phyloP scores from a whole-genome alignment of 129 eudicot genomes.

The Smallanthus sonchifolius region DNA sequence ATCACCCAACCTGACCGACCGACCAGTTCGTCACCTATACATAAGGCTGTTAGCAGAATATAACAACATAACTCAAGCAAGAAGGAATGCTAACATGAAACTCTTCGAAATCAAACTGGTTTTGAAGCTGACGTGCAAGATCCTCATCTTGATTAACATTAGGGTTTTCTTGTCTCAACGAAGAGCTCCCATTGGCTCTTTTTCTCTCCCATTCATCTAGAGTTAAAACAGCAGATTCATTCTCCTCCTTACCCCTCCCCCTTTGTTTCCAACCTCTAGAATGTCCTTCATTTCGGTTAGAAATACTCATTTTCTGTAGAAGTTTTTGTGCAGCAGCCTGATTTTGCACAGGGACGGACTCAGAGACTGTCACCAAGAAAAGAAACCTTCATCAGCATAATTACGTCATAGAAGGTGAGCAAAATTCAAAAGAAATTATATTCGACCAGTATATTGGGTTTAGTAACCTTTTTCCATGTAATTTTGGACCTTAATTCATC shows the following conservation, averaged over 20 bases:
- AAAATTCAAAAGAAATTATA: not conserved
- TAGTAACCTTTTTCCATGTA: not conserved
- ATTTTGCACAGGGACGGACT: conserved; percentile 69
- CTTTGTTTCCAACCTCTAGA: conserved; percentile 59
- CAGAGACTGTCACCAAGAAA: conserved; percentile 42
- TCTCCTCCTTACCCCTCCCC: conserved; percentile 49
- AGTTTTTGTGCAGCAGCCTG: conserved; percentile 96
- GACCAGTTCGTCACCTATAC: not conserved
- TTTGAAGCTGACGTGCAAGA: conserved; percentile 84
- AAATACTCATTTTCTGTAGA: conserved; percentile 63
- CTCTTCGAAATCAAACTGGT: conserved; percentile 84
- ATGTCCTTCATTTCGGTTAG: conserved; percentile 38
- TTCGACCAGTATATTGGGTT: conserved; percentile 7
- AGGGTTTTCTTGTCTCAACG: conserved; percentile 32
- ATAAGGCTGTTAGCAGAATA: not conserved
- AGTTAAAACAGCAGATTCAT: conserved; percentile 53
- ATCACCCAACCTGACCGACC: not conserved
- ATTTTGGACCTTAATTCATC: not conserved
- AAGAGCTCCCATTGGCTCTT: conserved; percentile 47
- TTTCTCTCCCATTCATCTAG: conserved; percentile 89
- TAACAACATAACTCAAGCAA: not conserved
- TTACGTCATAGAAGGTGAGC: not conserved
- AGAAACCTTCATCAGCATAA: conserved; percentile 1
- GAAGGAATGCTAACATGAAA: conserved; percentile 40
- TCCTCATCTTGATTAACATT: conserved; percentile 63